Base-by-base conservation (phyloP, 2,329 filamentous ascomycete species). In the Trichophyton rubrum region DNA sequence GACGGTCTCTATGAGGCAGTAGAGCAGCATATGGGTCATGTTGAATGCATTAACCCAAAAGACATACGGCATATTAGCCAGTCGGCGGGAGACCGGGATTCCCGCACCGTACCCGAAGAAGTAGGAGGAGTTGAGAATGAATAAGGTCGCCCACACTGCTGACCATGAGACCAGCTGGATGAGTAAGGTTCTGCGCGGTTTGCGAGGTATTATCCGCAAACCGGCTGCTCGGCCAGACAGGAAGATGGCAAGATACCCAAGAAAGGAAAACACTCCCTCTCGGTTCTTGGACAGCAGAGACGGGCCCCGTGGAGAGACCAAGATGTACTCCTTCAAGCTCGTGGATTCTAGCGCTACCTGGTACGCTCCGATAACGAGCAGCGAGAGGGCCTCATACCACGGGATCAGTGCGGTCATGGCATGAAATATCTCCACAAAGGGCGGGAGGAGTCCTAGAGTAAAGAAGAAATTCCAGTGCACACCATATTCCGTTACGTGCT, bases 391-490 rank as follows among this genome's bases (percentile, higher is more conserved):
- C 15, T 90, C 86, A 68, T 90, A 92, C 0, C 88, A 92, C 2
- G 88, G 88, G 3, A 95, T 74, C 60, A 87, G 69, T 15, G 80
- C 78, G 61, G 92, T 82, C 0, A 85, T 76, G 0, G 87, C 82
- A 70, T 95, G 89, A 63, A 92, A 89, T 0, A 93, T 72, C 30
- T 92, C 90, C 59, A 95, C 85, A 68, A 95, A 95, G 0, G 91
- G 91, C 0, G 92, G 90, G 24, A 99, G 77, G 56, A 96, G 82
- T 4, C 85, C 91, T 8, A 99, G 79, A 0, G 93, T 99, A 75
- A 97, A 97, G 80, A 99, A 99, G 74, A 99, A 99, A 73, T 99
- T 99, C 93, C 93, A 99, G 73, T 99, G 93, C 8, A 99, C 89
- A 49, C 93, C 93, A 70, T 99, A 99, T 71, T 99, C 93, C 13